A percentile compares a stretch with the other conserved stretches of the same genome.
Evolutionary conservation across 345 rosid species (phyloP).

Genomic region (Dipteronia sinensis): DNA sequence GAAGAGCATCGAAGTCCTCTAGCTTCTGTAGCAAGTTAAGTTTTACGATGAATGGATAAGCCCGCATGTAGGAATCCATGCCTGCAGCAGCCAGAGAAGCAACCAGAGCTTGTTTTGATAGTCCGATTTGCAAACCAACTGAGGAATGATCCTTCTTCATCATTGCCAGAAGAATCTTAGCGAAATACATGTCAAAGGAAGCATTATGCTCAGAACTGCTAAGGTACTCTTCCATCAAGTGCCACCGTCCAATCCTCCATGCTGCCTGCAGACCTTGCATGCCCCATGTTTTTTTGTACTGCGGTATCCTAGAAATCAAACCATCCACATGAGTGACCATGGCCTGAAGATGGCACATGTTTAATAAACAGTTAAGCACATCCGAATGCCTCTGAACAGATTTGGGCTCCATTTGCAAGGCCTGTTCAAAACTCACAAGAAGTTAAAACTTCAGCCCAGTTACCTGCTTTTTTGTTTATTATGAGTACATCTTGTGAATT

Average conservation of each 20-base stretch:
- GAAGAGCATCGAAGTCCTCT: constrained; percentile 79
- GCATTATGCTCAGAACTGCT: constrained; percentile 96
- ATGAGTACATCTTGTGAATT: constrained; percentile 88
- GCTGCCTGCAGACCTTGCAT: constrained; percentile 99
- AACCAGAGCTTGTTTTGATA: constrained; percentile 89
- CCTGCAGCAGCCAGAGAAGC: constrained; percentile 99
- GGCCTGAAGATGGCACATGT: constrained; percentile 98
- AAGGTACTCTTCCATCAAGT: constrained; percentile 95
- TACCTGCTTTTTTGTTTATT: constrained; percentile 85
- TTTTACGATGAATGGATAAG: constrained; percentile 89
- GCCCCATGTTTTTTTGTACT: constrained; percentile 94
- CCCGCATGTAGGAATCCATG: constrained; percentile 93
- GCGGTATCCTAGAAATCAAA: constrained; percentile 82
- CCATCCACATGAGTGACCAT: constrained; percentile 98
- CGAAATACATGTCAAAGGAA: constrained; percentile 92
- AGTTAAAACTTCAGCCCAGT: constrained; percentile 94
- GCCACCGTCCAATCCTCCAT: constrained; percentile 98
- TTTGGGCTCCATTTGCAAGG: constrained; percentile 92
- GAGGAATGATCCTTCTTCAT: constrained; percentile 83
- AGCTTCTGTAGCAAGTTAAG: constrained; percentile 86
- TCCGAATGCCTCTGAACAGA: constrained; percentile 94
- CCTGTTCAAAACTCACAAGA: constrained; percentile 96
- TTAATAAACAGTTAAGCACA: constrained; percentile 85
- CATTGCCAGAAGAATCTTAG: constrained; percentile 89
- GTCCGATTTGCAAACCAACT: constrained; percentile 77